Percentiles rank a stretch among this genome's conserved stretches.
Conservation (phyloP, 1,139 yeast genomes). For the Suhomyces terraborum region DNA sequence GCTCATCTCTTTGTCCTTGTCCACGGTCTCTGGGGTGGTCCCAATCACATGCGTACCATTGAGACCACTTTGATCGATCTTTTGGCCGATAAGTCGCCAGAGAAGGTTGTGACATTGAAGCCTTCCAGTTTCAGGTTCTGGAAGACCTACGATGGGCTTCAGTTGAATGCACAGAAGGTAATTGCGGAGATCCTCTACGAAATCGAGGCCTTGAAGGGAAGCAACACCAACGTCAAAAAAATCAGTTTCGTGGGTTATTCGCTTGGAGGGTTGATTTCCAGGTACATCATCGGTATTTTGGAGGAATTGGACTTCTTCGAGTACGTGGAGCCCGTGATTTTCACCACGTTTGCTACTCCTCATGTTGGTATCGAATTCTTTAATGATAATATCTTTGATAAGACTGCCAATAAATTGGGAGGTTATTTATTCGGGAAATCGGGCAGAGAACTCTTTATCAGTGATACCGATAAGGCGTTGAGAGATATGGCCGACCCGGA, state of each 20-base stretch:
- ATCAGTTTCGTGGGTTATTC: constrained; percentile 49
- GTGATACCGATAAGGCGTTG: constrained; percentile 47
- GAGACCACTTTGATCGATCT: constrained; percentile 52
- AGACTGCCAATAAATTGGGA: constrained; percentile 59
- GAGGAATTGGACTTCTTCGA: constrained; percentile 57
- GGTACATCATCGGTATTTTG: constrained; percentile 75
- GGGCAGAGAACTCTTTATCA: constrained; percentile 72
- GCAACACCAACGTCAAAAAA: constrained; percentile 38
- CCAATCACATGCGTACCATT: constrained; percentile 67
- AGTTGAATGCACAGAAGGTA: constrained; percentile 68
- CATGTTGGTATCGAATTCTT: constrained; percentile 73
- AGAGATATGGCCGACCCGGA: constrained; percentile 58
- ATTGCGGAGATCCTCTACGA: constrained; percentile 61
- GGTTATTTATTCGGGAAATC: constrained; percentile 65
- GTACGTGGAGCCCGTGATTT: constrained; percentile 59
- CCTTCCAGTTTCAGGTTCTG: constrained; percentile 74
- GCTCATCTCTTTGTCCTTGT: constrained; percentile 76
- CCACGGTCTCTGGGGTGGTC: constrained; percentile 90
- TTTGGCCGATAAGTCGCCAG: constrained; percentile 34
- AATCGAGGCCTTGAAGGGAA: constrained; percentile 50
- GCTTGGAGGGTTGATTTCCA: constrained; percentile 44
- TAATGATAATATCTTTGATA: constrained; percentile 42
- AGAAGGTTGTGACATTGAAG: constrained; percentile 55
- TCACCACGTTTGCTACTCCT: constrained; percentile 88
- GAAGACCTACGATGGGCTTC: constrained; percentile 85